Base-by-base conservation (phyloP, 2,329 filamentous ascomycete species). In the Beauveria sp. region DNA sequence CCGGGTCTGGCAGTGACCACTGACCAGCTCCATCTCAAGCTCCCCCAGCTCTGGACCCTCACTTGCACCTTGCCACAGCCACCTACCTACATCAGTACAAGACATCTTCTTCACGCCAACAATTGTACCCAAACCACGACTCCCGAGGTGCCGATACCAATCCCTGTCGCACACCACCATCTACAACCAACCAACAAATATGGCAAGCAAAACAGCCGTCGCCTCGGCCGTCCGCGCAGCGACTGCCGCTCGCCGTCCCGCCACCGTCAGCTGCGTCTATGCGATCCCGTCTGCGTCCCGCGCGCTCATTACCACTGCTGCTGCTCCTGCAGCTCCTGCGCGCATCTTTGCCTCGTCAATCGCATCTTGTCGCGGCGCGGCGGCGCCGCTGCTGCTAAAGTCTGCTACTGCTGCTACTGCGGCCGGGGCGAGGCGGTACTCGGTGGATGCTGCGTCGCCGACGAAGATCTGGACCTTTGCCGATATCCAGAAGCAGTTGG, bases 381-480 rank as follows among this genome's bases (percentile, higher is more conserved):
- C 37, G 48, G 22, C 37, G 48, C n/a, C 37, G 16, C 16, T 9
- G 52, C 37, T 28, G 26, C 16, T 37, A 14, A 37, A 37, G 34
- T 37, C 16, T 16, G 22, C 34, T 41, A 10, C 34, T 14, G 34
- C 34, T 41, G 10, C 30, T 34, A 37, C 22, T 28, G 55, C 10
- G 26, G 20, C 40, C 28, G n/a, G 20, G 41, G 50, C 50, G 24
- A 62, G 70, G 10, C 65, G 67, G 41, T 75, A 72, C 64, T 75
- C 72, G 28, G 63, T 54, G 26, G 55, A 71, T 24, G 63, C 55
- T 20, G 55, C 55, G 53, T 18, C 53, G 55, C 28, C 55, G 9
- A 76, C 67, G 66, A 80, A 75, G 66, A 68, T 76, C 10, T 84
- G 80, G 75, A 70, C 66, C 8, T 84, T 83, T 67, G 73, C 78